Evolutionary conservation across 2,329 filamentous ascomycete genomes (phyloP), one percentile per base, ranked within the genome.

Genomic region (Trichoderma sp.): DNA sequence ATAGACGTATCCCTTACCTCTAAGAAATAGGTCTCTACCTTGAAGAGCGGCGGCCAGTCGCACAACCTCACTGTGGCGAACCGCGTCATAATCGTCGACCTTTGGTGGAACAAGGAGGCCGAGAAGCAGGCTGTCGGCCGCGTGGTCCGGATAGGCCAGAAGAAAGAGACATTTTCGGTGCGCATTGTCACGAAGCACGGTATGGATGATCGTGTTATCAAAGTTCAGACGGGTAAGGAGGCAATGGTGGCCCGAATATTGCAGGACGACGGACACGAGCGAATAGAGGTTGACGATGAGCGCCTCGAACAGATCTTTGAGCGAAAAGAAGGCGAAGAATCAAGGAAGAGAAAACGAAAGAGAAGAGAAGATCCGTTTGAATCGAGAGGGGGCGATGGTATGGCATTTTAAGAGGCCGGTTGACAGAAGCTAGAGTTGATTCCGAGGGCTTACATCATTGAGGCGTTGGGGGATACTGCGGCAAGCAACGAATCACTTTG

Each of bases 91-190:
- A 80, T 87, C 0, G 66, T 87, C 0, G 88, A 90, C 36, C 80
- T 83, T 0, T 90, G 87, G 87, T 93, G 89, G 88, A 93, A 93
- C 71, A 79, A 79, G 1, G 82, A 85, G 0, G 79, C 84, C 0
- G 90, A 93, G 74, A 81, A 89, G n/a, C 92, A 93, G 75, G 90
- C 88, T 0, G 85, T 86, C 51, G 82, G 82, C 1, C 86, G 92
- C 0, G 87, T 93, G 0, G 87, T 87, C 75, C 85, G 92, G 6
- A 89, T 90, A 3, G 91, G 91, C 0, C 67, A 70, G 18, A n/a
- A 60, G 8, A 71, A 71, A 4, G 11, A 21, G 0, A 51, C 70
- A 11, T 68, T 32, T 14, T 53, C 47, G 3, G 63, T 66, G 32
- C 63, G 63, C 1, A 66, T 66, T 21, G 15, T 66, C 3, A 66